Base-by-base conservation (phyloP, 2,329 filamentous ascomycete species). In the Monilinia fructicola region DNA sequence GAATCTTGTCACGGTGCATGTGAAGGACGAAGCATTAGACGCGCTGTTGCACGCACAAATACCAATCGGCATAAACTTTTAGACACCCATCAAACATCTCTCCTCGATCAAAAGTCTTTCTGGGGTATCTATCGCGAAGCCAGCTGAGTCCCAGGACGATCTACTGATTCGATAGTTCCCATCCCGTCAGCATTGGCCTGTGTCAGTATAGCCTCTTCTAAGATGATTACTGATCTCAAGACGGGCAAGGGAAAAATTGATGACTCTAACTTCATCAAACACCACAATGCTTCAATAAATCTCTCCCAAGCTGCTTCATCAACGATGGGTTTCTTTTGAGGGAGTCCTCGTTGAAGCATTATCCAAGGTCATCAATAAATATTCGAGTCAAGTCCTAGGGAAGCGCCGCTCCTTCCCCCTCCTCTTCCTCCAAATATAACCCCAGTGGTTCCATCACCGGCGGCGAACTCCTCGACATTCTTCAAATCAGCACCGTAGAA, bases 31-130 rank as follows among this genome's bases (percentile, higher is more conserved):
- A 21, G 18, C 7, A n/a, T 64, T 21, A 64, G 48, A 59, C n/a
- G 52, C 26, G 46, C 40, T 16, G 44, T n/a, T 53, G 53, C 40
- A 38, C 61, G 48, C 44, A 65, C 31, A 63, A 55, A 46, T 54
- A 38, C 18, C 14, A 67, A 68, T 48, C 35, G 74, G 23, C 70
- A 75, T 64, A 67, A 58, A 21, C 4, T 74, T 5, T 48, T 74
- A n/a, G 62, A 69, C 28, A 31, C 68, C 16, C 55, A 66, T 0
- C 4, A n/a, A 3, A 77, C 76, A 46, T 42, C n/a, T 2, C 73
- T 75, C 42, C 81, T 79, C 72, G 77, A 72, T 35, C 69, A 67
- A 1, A 79, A 77, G 63, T 77, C 79, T 0, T 67, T 71, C n/a
- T 64, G 80, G 6, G 38, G 73, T 7, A 35, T 75, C 0, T 78